Conservation (phyloP, 208 protist species). For the Cochliopodium minus region DNA sequence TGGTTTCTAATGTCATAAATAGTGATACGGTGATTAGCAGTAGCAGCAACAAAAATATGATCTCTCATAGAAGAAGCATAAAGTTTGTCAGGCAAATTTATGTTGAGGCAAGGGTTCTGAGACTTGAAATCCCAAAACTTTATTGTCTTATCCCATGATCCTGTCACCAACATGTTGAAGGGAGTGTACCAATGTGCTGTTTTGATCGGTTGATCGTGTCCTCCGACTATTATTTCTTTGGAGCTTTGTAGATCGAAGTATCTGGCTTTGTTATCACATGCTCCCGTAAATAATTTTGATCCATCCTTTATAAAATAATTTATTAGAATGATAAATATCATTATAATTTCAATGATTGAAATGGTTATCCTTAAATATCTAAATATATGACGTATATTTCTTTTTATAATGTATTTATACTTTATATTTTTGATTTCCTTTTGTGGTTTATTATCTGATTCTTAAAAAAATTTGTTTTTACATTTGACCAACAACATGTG, state of each 20-base stretch:
- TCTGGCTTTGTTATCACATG: conserved; percentile 6
- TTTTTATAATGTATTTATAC: too few species aligned
- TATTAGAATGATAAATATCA: too few species aligned
- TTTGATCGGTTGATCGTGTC: conserved; percentile 1
- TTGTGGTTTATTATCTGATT: too few species aligned
- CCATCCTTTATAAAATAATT: too few species aligned
- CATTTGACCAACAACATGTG: too few species aligned
- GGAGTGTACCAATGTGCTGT: not conserved
- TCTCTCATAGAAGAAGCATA: not conserved
- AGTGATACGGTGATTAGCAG: not conserved
- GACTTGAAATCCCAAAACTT: conserved; percentile 6
- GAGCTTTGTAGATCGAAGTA: not conserved
- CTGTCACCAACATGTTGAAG: not conserved
- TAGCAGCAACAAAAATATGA: not conserved
- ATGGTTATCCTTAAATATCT: too few species aligned
- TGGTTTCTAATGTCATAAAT: conserved; percentile 2
- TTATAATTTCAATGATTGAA: too few species aligned
- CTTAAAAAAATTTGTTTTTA: too few species aligned
- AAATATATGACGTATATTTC: too few species aligned
- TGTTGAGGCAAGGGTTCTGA: not conserved
- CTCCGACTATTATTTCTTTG: not conserved
- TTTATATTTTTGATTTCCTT: too few species aligned
- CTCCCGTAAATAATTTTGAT: not conserved
- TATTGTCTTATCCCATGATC: conserved; percentile 4
- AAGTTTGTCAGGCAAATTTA: not conserved